Evolutionary conservation across 2,329 filamentous ascomycete species (phyloP), one percentile per base, ranked within the genome.

Genomic region (Botrytis deweyae): DNA sequence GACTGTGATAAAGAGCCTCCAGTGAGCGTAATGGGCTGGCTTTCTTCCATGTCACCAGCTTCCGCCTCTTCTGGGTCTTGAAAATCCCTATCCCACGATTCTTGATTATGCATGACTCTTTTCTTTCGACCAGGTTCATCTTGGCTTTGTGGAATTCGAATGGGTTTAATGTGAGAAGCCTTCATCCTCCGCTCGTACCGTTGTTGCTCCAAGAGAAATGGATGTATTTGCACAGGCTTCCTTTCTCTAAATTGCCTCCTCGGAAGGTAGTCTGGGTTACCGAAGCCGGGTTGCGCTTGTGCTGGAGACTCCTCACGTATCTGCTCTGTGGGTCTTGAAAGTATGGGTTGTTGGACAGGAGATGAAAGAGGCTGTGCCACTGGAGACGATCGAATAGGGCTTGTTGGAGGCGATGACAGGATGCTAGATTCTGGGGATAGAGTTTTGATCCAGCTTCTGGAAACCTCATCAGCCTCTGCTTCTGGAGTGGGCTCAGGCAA

Each of bases 371-470:
- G 25, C 12, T 69, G 66, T 25, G n/a, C 49, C 36, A 44, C 44
- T 22, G 71, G 40, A 67, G 42, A 59, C 46, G 75, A 75, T 52
- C 70, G 78, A 42, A 33, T 58, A 22, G 49, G 59, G n/a, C 46
- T 67, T 8, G 38, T 59, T 38, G 78, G 75, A 16, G 74, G 76
- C 52, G 78, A 80, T 46, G 80, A 73, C 58, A 80, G 76, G 22
- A 79, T 78, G 58, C 79, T 82, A 25, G 76, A 79, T 20, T 77
- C 78, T 6, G 81, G 78, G 7, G 82, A 82, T 25, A 80, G 82
- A 52, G 82, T 76, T 55, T 80, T 80, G n/a, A 84, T 80, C 78
- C 84, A 82, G 75, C 81, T 82, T 58, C 74, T 81, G 3, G 83
- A 83, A 76, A 83, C 81, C 38, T 82, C 82, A 52, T 84, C 83